Percentiles rank a stretch among this genome's conserved stretches.
phyloP scores from a whole-genome alignment of 2,329 filamentous ascomycete species.

The Sordariomycetes sp. region DNA sequence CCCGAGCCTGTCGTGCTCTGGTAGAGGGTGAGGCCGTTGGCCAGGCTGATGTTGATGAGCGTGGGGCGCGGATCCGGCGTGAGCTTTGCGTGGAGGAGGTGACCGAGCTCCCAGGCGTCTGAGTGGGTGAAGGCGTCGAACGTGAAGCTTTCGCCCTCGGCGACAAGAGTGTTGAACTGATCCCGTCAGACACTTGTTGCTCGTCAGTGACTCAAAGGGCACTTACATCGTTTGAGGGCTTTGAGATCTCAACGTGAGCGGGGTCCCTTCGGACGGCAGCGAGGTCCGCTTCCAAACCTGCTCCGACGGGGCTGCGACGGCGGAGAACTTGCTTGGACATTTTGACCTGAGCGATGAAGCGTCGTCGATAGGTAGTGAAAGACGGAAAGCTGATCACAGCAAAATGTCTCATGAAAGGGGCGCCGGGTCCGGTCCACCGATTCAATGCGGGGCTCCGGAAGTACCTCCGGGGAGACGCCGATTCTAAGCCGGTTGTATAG shows the following conservation, averaged over 20 bases:
- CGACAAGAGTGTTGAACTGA: constrained; percentile 18
- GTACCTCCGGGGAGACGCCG: no score
- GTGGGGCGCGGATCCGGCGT: constrained; percentile 38
- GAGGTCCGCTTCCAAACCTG: constrained; percentile 5
- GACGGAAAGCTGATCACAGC: no score
- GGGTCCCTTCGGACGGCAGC: constrained; percentile 1
- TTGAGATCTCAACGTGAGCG: neutral
- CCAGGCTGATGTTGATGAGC: constrained; percentile 56
- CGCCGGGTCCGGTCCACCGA: no score
- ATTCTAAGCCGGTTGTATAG: no score
- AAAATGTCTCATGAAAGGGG: no score
- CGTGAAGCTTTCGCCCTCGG: constrained; percentile 32
- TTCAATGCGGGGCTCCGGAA: no score
- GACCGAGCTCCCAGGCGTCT: constrained; percentile 58
- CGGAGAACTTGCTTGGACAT: constrained; percentile 5
- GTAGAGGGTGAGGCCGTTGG: constrained; percentile 55
- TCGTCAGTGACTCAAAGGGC: neutral
- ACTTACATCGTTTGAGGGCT: neutral
- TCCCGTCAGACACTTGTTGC: neutral
- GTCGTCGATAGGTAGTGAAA: no score
- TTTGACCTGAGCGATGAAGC: neutral
- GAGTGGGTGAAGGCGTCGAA: constrained; percentile 48
- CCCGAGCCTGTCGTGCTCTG: constrained; percentile 60
- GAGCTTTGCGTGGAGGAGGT: constrained; percentile 54
- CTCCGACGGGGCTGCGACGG: constrained; percentile 3